Base-by-base conservation (phyloP, 2,329 filamentous ascomycete genomes). In the Lecanosticta acicola region DNA sequence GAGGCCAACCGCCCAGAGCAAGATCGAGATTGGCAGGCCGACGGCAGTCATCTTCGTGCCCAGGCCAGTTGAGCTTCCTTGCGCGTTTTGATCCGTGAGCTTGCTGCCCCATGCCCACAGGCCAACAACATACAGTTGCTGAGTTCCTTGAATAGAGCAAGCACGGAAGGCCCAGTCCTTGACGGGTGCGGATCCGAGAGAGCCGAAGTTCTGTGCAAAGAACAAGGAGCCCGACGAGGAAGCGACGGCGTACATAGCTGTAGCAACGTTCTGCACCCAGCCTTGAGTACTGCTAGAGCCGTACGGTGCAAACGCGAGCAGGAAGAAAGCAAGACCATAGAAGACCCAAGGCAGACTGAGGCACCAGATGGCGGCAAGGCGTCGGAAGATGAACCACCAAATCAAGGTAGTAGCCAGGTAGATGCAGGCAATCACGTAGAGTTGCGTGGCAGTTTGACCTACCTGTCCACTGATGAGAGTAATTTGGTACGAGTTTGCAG, bases 141-240 rank as follows among this genome's bases (percentile, higher is more conserved):
- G 81, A 4, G 79, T 80, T 34, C 81, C 81, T 60, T 84, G 79
- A 41, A 85, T 81, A 10, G 79, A 63, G 56, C 80, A 81, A 13
- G 81, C 81, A 46, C 81, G 75, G 66, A 79, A 81, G n/a, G 81
- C 79, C 80, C 80, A 84, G 29, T 78, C 72, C 59, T 77, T 80
- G 35, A 82, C 75, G 4, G 80, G 78, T 2, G 76, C 74, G 38
- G 79, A 79, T 34, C 65, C 62, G 9, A 60, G 59, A 40, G 57
- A 61, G 46, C 80, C 80, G 56, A 61, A 84, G 62, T 84, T 84
- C 40, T 83, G 72, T 2, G 80, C 75, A 56, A 85, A 85, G 68
- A 79, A 83, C 46, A 85, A 70, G 1, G 77, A 78, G 10, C 81
- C 81, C 33, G 76, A 78, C 7, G 79, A 74, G 4, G 81, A 81